phyloP scores from a whole-genome alignment of 495 filamentous ascomycete species.

The Trichoderma gamsii region DNA sequence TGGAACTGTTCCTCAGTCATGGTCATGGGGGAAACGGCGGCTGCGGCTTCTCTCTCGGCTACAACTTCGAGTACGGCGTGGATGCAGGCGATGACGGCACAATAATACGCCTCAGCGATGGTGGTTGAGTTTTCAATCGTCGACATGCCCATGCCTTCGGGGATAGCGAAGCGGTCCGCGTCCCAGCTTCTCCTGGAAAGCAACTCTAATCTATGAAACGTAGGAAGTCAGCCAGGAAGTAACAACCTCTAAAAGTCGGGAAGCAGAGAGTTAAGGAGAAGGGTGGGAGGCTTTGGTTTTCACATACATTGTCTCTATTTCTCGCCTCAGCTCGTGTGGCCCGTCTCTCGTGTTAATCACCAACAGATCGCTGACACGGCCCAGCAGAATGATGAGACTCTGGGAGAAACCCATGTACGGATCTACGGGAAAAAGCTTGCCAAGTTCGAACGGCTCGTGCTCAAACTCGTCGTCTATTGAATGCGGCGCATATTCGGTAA shows the following conservation, averaged over 20 bases:
- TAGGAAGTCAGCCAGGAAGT: neutral
- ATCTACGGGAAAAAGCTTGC: neutral
- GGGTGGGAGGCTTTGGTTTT: neutral
- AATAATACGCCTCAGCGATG: neutral
- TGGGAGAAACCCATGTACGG: conserved; percentile 7
- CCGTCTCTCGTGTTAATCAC: neutral
- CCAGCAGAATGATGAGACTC: conserved; percentile 1
- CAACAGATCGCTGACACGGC: neutral
- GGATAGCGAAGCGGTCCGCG: neutral
- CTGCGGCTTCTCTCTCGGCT: neutral
- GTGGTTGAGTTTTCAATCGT: conserved; percentile 3
- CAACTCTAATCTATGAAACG: neutral
- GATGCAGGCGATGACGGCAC: neutral
- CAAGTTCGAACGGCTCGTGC: neutral
- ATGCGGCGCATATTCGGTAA: neutral
- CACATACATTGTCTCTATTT: neutral
- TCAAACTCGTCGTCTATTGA: neutral
- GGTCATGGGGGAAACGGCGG: neutral
- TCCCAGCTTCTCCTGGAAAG: neutral
- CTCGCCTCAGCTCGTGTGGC: neutral
- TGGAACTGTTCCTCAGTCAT: neutral
- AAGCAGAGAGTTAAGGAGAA: neutral
- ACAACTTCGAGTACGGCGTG: neutral
- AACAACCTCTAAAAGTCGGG: neutral
- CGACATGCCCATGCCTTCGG: neutral